Conservation (phyloP, 352 stramenopile genomes). For the Albugo laibachii region DNA sequence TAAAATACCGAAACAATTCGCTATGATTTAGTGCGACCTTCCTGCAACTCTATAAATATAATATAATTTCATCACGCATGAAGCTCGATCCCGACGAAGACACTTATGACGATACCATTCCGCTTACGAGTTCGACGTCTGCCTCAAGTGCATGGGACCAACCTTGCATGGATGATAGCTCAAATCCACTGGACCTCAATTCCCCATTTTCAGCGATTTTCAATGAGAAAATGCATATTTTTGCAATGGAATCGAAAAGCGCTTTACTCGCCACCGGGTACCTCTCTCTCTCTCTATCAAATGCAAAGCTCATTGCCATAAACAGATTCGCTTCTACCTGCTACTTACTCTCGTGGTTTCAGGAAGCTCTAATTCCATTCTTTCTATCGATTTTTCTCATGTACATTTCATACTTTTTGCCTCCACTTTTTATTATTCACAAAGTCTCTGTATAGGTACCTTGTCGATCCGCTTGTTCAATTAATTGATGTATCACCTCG, state of each 20-base stretch:
- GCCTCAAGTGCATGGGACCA: no score
- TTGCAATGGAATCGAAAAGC: constrained; percentile 68
- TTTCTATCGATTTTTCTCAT: constrained; percentile 80
- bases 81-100: no score
- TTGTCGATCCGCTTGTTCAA: constrained; percentile 73
- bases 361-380: constrained; percentile 68
- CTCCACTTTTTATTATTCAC: neutral
- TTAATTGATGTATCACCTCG: constrained; percentile 74
- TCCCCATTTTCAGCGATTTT: no score
- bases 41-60: constrained; percentile 7
- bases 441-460: constrained; percentile 20
- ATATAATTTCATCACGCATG: no score
- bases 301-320: no score
- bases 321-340: constrained; percentile 39
- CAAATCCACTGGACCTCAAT: no score
- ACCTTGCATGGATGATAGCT: no score
- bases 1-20: no score
- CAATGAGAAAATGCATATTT: constrained; percentile 17
- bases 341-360: constrained; percentile 73
- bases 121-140: no score
- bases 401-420: constrained; percentile 11
- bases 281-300: constrained; percentile 1
- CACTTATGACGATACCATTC: no score
- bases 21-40: constrained; percentile 13
- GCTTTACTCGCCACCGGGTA: constrained; percentile 61